Evolutionary conservation across 1,284 basidiomycete genomes (phyloP), one percentile per base, ranked within the genome.

Genomic region (Rhodotorula sp.): DNA sequence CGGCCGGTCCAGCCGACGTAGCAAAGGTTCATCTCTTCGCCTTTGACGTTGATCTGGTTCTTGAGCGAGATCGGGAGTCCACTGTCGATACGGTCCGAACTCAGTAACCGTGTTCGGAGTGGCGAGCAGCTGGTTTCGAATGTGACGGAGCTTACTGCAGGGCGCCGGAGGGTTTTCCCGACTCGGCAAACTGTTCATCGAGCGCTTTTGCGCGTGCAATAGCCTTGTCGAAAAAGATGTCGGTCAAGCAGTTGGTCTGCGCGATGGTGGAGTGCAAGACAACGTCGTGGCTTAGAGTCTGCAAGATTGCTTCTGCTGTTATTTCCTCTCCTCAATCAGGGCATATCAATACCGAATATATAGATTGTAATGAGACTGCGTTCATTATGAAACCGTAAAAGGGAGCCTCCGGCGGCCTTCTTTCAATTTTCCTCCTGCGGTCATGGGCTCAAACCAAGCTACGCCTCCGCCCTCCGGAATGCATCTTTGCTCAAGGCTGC

Each of bases 191-290:
- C 75, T 87, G 80, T 2, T 82, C 83, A 73, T 91, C 89, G 10
- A 89, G 82, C 76, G 85, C 82, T 54, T 79, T 80, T 6, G 89
- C 89, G 30, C 85, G 82, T 42, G 80, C 81, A 15, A 89, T 80
- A 0, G 87, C 88, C 33, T 84, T 84, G 0, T 87, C 86, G 56
- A 87, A 82, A 73, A 88, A 88, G 22, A 88, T 86, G 73, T 89
- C 88, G 6, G 88, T 88, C 57, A 91, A 79, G 77, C 88, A 89
- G 72, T 89, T 89, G 1, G 85, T 87, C 83, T 87, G 60, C 15
- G 49, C n/a, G 12, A 42, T 20, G 2, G 46, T 6, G 14, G 26
- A 30, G 29, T 22, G 20, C 29, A 24, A 10, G 22, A 33, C 20
- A 6, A n/a, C n/a, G n/a, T n/a, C n/a, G n/a, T n/a, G n/a, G n/a